Base-by-base conservation (phyloP, 495 filamentous ascomycete species). In the Penicillium flavigenum region DNA sequence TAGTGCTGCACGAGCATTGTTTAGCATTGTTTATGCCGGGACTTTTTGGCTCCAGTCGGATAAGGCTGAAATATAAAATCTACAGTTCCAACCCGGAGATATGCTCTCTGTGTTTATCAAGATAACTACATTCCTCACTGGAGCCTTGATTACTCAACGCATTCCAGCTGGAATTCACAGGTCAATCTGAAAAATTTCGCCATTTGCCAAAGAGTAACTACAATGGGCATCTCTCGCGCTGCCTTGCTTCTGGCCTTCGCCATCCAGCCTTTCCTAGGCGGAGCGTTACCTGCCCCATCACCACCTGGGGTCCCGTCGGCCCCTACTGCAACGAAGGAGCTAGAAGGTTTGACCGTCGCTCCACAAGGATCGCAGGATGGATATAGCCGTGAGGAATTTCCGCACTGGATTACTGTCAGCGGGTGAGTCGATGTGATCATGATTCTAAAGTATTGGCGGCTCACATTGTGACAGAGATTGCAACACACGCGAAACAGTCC, bases 361-460 rank as follows among this genome's bases (percentile, higher is more conserved):
- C 68, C 82, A 3, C 72, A 78, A 46, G 76, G 74, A 20, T 76
- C 85, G 29, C 75, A 79, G 47, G 75, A 74, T 49, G 76, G 63
- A 1, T 91, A 91, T 62, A 49, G 72, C 36, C 85, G 88, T 20
- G 79, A 79, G 57, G 68, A 84, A 20, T 91, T 91, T 72, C 86
- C 85, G 5, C 79, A 81, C 61, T 90, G 88, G 88, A 82, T 77
- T 52, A 85, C 80, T 17, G 81, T 84, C 65, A 72, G 58, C 29
- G 12, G 63, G 60, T 67, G 39, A 31, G 63, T 45, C 9, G 20
- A 17, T 34, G n/a, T 1, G 29, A 6, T 10, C 14, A 6, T 11
- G 24, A 10, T 0, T 5, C 5, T 41, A 17, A 20, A 22, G 5
- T 9, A 16, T 16, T 34, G 11, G 27, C 36, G 3, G 20, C 29